Evolutionary conservation across 2,329 filamentous ascomycete genomes (phyloP), one percentile per base, ranked within the genome.

Genomic region (Didymella lethalis): DNA sequence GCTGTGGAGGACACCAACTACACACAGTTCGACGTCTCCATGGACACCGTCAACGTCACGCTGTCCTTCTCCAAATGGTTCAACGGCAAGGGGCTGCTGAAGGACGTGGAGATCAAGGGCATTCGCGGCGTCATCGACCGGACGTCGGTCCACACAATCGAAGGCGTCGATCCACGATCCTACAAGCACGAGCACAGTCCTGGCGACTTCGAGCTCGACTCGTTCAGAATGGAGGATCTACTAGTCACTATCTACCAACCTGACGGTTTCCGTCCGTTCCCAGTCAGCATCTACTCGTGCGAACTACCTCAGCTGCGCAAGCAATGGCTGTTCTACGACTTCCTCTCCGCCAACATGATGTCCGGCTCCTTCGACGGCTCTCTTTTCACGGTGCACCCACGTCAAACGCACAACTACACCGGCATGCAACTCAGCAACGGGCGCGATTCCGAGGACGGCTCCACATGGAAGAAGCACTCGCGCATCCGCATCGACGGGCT

Each of bases 41-140:
- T 99, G 59, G 92, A 95, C 63, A 96, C 92, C 0, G 92, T 99
- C 62, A 97, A 99, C 71, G 94, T 99, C 41, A 98, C 94, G 0
- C 78, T 99, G 26, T 99, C 95, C 0, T 98, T 99, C 68, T 85
- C 93, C n/a, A 98, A 97, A 75, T 99, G 95, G 95, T 96, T 96
- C 87, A 98, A 97, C 68, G 94, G 95, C 23, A 97, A 94, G 76
- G 95, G 95, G 0, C 84, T 96, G 6, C 81, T 99, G 8, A 89
- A 91, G 68, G 92, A 98, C 73, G 95, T 99, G 41, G 93, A 97
- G 73, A 89, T 99, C 51, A 95, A 93, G 72, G 95, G 95, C 4
- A 91, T 99, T 29, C 87, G 95, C 59, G 95, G 95, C 23, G 92
- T 98, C 5, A 85, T 99, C 44, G 95, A 99, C 77, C 87, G 95